Base-by-base conservation (phyloP, 345 rosid genomes). In the Hypericum androsaemum region DNA sequence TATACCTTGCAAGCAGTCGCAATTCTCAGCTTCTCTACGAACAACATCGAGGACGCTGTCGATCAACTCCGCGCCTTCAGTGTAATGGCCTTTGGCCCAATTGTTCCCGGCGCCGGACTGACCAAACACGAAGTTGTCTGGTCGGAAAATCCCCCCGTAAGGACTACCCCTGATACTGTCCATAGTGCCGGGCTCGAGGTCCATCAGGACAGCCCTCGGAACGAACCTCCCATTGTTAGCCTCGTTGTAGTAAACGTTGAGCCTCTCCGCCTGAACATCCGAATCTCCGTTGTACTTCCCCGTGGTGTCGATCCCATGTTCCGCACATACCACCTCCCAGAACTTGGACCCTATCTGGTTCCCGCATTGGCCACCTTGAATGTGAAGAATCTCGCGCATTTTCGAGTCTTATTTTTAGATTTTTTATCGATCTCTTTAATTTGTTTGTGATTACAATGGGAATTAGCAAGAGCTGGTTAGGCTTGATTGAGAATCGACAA, bases 71-170 rank as follows among this genome's bases (percentile, higher is more conserved):
- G 74, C 78, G 5, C 74, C 78, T 15, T 73, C 69, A 5, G 74
- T 73, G 48, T 73, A 69, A 47, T 61, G 77, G 0, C 77, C 75
- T 56, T 74, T 67, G 32, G 76, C 76, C 73, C 79, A 74, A 60
- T 74, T 74, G 63, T 74, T 74, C 12, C 75, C 75, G 4, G 79
- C 79, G 10, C 79, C 79, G 32, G 79, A 70, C 57, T 74, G 71
- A 3, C 79, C 75, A 17, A 70, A 74, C 48, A 70, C 71, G 1
- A 74, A 74, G 63, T 71, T 75, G 32, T 75, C 76, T 0, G 79
- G 76, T 51, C 79, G 55, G 36, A 75, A 71, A 51, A 75, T 71
- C 64, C 59, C 67, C 7, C 73, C 70, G n/a, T 53, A 61, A 3
- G 70, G 61, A 16, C 73, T 67, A 1, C 70, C 47, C 43, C 68